These are phyloP conservation scores for Smittium culicis DNA, from an alignment of 371 early-diverging fungal species.

Conservation along the genomic window DNA sequence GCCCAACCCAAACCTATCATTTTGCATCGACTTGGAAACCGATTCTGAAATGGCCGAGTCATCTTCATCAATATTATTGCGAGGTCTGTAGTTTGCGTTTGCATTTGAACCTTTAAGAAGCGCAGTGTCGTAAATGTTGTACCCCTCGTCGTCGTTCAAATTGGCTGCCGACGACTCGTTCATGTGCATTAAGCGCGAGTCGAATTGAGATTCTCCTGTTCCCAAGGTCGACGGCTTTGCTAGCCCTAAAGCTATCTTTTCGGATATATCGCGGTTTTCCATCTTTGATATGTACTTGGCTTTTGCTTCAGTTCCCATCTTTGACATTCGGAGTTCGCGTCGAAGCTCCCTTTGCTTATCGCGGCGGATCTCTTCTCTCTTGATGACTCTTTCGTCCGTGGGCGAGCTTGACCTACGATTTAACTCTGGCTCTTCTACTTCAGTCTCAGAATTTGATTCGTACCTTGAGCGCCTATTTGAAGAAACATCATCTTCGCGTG, in stretches of 20 bases:
- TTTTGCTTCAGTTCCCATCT: constrained; percentile 79
- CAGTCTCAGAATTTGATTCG: neutral
- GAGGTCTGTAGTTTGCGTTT: constrained; percentile 67
- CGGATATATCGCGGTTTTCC: constrained; percentile 86
- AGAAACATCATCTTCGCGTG: neutral
- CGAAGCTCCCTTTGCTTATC: constrained; percentile 74
- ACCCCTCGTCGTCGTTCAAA: constrained; percentile 75
- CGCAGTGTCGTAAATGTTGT: constrained; percentile 78
- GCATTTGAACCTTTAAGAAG: constrained; percentile 54
- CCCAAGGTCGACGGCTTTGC: constrained; percentile 69
- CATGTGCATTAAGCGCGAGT: constrained; percentile 86
- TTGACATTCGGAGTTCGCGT: constrained; percentile 71
- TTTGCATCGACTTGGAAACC: constrained; percentile 48
- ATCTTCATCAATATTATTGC: constrained; percentile 47
- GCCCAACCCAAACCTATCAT: constrained; percentile 48
- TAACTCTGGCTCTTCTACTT: neutral
- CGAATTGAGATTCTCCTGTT: constrained; percentile 74
- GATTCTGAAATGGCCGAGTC: constrained; percentile 52
- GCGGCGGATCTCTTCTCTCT: constrained; percentile 78
- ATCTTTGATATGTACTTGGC: constrained; percentile 62
- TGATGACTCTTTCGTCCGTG: constrained; percentile 43
- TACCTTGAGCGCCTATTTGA: neutral
- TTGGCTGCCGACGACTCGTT: constrained; percentile 71
- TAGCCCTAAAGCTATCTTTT: constrained; percentile 91
- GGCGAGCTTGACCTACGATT: neutral